Percentiles rank a stretch among this genome's conserved stretches.
These are phyloP conservation scores for Plasmodium chabaudi DNA, from an alignment of 169 alveolate species.

Conservation along the genomic window DNA sequence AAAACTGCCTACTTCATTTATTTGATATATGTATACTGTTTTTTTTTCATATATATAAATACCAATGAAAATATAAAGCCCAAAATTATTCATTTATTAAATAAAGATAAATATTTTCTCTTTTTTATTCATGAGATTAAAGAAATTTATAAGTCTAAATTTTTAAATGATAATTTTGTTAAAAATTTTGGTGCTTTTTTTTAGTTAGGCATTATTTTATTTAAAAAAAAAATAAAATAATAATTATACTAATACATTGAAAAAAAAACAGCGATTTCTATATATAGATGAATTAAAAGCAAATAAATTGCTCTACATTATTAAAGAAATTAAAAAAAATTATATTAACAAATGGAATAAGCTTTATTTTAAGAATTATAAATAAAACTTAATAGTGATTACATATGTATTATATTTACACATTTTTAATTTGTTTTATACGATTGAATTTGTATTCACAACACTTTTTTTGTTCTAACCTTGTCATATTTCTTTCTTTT, in stretches of 20 bases:
- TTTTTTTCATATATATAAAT: neutral
- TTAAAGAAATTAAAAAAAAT: neutral
- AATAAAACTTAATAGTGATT: neutral
- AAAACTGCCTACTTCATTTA: too few relatives aligned
- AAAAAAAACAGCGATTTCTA: slow-evolving; percentile 3
- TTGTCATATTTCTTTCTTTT: neutral
- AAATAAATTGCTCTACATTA: neutral
- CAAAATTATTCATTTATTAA: neutral
- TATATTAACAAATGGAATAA: neutral
- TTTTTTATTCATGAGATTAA: neutral
- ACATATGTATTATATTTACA: neutral
- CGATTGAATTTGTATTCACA: neutral
- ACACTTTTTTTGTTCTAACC: neutral
- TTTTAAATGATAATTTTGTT: neutral
- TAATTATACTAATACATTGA: neutral
- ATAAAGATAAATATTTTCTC: slow-evolving; percentile 6
- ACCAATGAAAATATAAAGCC: neutral
- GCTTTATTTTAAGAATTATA: slow-evolving; percentile 13
- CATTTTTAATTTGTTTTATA: slow-evolving; percentile 16
- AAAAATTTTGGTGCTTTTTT: neutral
- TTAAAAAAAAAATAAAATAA: slow-evolving; percentile 19
- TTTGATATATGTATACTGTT: neutral
- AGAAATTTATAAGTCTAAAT: neutral
- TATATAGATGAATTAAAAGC: neutral
- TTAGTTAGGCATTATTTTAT: neutral